These are phyloP conservation scores for Chytriomyces confervae DNA, from an alignment of 192 early-diverging fungal genomes.

Conservation along the genomic window DNA sequence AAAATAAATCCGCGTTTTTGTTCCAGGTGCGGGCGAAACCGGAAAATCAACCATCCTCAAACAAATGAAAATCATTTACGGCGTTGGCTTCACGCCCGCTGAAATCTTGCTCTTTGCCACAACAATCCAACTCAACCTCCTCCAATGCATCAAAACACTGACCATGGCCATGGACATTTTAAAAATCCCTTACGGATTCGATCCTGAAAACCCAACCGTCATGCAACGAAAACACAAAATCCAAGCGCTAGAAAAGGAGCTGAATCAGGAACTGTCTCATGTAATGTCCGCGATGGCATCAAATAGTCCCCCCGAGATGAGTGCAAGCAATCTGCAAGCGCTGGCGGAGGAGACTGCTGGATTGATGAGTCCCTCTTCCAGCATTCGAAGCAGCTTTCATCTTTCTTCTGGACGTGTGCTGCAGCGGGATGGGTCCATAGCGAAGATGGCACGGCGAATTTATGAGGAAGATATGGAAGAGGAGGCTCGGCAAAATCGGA, in stretches of 20 bases:
- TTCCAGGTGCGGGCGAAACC: conserved; percentile 84
- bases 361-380: conserved; percentile 45
- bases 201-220: conserved; percentile 69
- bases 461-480: too few relatives aligned
- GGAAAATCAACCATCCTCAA: conserved; percentile 96
- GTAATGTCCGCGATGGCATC: too few relatives aligned
- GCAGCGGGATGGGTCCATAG: too few relatives aligned
- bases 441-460: too few relatives aligned
- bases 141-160: conserved; percentile 82
- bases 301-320: too few relatives aligned
- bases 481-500: too few relatives aligned
- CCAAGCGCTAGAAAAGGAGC: too few relatives aligned
- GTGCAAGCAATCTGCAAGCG: conserved; percentile 78
- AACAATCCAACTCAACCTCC: conserved; percentile 85
- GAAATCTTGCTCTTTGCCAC: conserved; percentile 76
- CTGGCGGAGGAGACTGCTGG: conserved; percentile 80
- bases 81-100: conserved; percentile 84
- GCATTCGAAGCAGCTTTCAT: too few relatives aligned
- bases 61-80: conserved; percentile 98
- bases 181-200: conserved; percentile 42
- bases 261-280: too few relatives aligned
- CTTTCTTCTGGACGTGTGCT: too few relatives aligned
- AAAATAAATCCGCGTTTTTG: neutral
- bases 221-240: conserved; percentile 63
- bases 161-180: conserved; percentile 72